phyloP scores from a whole-genome alignment of 2,329 filamentous ascomycete genomes.

The Ceratocystis huliohia region DNA sequence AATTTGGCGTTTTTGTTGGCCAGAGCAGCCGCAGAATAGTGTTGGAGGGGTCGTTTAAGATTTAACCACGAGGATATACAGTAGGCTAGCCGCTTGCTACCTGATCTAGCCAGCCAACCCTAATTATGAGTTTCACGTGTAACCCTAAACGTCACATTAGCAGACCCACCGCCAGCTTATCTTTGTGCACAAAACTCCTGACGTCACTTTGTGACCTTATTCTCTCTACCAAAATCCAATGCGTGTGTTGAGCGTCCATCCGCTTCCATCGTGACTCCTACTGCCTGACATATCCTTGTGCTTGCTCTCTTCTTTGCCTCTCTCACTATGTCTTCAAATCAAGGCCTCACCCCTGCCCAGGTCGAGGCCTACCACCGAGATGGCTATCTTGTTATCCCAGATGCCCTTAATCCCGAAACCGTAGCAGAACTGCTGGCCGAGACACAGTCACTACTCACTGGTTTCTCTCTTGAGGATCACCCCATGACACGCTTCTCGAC shows the following conservation, averaged over 20 bases:
- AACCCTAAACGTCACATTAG: not conserved
- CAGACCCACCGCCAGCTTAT: too few relatives aligned
- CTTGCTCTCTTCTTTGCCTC: not conserved
- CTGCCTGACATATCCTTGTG: too few relatives aligned
- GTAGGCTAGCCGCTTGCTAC: too few relatives aligned
- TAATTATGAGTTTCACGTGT: not conserved
- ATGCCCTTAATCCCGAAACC: slow-evolving; percentile 55
- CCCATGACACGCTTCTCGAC: slow-evolving; percentile 92
- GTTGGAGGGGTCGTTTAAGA: slow-evolving; percentile 30
- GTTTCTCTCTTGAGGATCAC: slow-evolving; percentile 69
- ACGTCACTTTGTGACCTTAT: too few relatives aligned
- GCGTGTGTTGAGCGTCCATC: too few relatives aligned
- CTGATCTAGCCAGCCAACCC: not conserved
- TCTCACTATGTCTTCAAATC: slow-evolving; percentile 6
- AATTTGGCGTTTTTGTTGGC: slow-evolving; percentile 36
- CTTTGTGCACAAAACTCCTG: too few relatives aligned
- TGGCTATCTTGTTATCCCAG: slow-evolving; percentile 79
- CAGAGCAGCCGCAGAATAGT: slow-evolving; percentile 36
- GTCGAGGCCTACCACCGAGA: slow-evolving; percentile 61
- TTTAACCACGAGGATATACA: slow-evolving; percentile 24
- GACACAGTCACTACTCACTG: slow-evolving; percentile 59
- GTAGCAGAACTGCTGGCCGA: slow-evolving; percentile 58
- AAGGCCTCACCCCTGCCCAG: slow-evolving; percentile 58
- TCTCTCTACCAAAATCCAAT: too few relatives aligned
- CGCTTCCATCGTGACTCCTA: too few relatives aligned